Conservation (phyloP, 129 eudicot species). For the Glebionis coronaria region DNA sequence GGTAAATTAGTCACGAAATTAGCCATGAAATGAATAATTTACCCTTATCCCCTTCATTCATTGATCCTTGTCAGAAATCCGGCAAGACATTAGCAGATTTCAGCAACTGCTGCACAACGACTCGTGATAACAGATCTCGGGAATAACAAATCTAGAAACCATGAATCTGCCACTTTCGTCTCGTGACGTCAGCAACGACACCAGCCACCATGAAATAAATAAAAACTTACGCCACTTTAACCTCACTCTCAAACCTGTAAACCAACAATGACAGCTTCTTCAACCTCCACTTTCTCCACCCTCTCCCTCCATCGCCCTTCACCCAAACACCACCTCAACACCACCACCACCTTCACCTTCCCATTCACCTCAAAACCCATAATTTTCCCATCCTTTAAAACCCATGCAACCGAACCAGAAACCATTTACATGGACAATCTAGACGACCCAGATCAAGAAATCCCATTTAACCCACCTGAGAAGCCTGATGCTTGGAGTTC, state of each 20-base stretch:
- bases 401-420: constrained; percentile 32
- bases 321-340: constrained; percentile 20
- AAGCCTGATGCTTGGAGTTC: constrained; percentile 43
- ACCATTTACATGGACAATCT: constrained; percentile 37
- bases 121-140: too few relatives aligned
- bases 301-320: constrained; percentile 34
- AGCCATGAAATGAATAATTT: too few relatives aligned
- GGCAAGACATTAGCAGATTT: too few relatives aligned
- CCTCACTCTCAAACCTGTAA: neutral
- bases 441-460: constrained; percentile 42
- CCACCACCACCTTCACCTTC: constrained; percentile 33
- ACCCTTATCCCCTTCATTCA: too few relatives aligned
- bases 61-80: too few relatives aligned
- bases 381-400: constrained; percentile 31
- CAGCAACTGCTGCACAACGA: too few relatives aligned
- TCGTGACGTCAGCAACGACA: too few relatives aligned
- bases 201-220: too few relatives aligned
- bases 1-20: too few relatives aligned
- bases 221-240: too few relatives aligned
- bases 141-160: too few relatives aligned
- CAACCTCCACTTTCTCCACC: constrained; percentile 33
- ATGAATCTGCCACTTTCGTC: too few relatives aligned
- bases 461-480: constrained; percentile 53
- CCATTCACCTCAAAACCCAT: constrained; percentile 29
- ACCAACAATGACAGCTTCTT: constrained; percentile 33